Evolutionary conservation across 768 basidiomycete genomes (phyloP).

Genomic region (Kwoniella dejecticola): DNA sequence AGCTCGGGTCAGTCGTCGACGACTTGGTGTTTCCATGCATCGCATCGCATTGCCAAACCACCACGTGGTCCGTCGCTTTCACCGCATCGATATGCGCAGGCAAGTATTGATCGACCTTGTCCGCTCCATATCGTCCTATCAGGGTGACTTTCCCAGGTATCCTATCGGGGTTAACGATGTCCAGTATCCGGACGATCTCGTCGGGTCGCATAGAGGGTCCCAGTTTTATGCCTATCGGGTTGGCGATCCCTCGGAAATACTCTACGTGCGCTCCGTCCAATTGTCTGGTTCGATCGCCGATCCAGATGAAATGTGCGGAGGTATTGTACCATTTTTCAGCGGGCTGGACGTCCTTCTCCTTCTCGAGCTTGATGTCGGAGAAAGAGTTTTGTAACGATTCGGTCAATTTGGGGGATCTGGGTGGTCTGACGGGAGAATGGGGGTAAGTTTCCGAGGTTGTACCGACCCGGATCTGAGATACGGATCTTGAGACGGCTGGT

Average conservation of each 20-base stretch:
- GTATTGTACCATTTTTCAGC: conserved; percentile 74
- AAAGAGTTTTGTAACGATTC: conserved; percentile 11
- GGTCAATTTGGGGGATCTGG: conserved; percentile 13
- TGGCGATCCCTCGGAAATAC: conserved; percentile 55
- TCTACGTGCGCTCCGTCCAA: conserved; percentile 92
- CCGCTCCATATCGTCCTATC: conserved; percentile 90
- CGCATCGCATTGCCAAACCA: conserved; percentile 93
- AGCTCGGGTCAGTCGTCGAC: conserved; percentile 65
- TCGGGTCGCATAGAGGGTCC: conserved; percentile 80
- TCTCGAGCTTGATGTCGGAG: background rate
- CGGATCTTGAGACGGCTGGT: conserved; percentile 56
- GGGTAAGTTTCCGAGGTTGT: conserved; percentile 18
- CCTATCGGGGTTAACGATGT: conserved; percentile 81
- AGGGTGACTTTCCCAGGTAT: conserved; percentile 81
- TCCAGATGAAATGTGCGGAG: conserved; percentile 93
- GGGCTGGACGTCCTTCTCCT: background rate
- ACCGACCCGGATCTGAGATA: conserved; percentile 26
- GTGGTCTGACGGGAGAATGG: conserved; percentile 38
- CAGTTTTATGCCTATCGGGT: conserved; percentile 77
- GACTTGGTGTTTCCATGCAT: conserved; percentile 82
- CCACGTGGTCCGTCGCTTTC: conserved; percentile 75
- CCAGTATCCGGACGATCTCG: conserved; percentile 74
- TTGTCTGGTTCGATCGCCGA: conserved; percentile 93
- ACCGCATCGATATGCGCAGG: conserved; percentile 80
- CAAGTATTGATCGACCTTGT: conserved; percentile 74